Percentiles rank a stretch among this genome's conserved stretches.
These are phyloP conservation scores for Fusarium sp. DNA, from an alignment of 2,329 filamentous ascomycete genomes.

Conservation along the genomic window DNA sequence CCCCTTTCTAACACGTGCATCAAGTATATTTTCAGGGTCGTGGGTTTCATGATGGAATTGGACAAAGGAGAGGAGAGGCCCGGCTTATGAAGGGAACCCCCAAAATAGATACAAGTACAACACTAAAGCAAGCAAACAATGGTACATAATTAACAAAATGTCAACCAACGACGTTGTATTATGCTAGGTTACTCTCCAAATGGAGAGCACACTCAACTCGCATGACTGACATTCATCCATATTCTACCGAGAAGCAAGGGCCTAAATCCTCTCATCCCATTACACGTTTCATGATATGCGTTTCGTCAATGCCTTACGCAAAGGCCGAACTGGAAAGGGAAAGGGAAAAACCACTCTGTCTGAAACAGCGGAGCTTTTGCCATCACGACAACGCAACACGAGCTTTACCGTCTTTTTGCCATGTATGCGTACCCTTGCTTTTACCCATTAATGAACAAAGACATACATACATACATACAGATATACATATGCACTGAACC, in stretches of 20 bases:
- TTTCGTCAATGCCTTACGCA: constrained; percentile 38
- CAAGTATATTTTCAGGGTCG: constrained; percentile 26
- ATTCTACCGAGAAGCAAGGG: constrained; percentile 11
- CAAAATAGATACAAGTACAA: constrained; percentile 12
- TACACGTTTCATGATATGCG: constrained; percentile 38
- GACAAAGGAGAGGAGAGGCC: background rate
- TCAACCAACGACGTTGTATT: background rate
- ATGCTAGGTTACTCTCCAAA: background rate
- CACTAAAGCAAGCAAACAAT: background rate
- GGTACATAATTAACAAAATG: background rate
- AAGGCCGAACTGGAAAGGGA: background rate
- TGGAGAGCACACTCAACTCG: background rate
- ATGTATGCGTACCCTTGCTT: constrained; percentile 12
- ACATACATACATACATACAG: constrained; percentile 13
- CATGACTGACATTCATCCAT: background rate
- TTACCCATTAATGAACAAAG: background rate
- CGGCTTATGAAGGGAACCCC: constrained; percentile 9
- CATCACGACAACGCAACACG: constrained; percentile 6
- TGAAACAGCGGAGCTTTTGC: constrained; percentile 40
- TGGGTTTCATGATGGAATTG: constrained; percentile 40
- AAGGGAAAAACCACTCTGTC: constrained; percentile 29
- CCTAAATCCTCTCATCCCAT: constrained; percentile 20
- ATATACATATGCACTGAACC: constrained; percentile 25
- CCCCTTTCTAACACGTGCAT: constrained; percentile 36
- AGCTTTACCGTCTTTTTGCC: constrained; percentile 26